phyloP scores from a whole-genome alignment of 805 yeast genomes.

The Candida multigemmis region DNA sequence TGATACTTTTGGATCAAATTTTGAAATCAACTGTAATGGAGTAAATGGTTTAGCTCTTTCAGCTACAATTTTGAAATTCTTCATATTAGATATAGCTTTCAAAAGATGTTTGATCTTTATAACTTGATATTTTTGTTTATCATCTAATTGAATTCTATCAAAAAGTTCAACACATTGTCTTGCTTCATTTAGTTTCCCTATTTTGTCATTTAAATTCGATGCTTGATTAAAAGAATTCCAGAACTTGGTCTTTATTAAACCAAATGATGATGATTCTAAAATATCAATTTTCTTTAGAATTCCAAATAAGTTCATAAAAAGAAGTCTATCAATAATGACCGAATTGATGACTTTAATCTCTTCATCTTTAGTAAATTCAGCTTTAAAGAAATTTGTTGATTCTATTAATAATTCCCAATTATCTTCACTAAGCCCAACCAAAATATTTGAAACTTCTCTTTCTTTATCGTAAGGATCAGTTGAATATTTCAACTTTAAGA shows the following conservation, averaged over 20 bases:
- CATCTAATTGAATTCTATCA: constrained; percentile 7
- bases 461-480: constrained; percentile 6
- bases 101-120: constrained; percentile 2
- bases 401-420: constrained; percentile 12
- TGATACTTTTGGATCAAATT: constrained; percentile 8
- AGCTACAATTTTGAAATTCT: constrained; percentile 23
- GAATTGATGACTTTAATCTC: constrained; percentile 8
- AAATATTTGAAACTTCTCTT: constrained; percentile 17
- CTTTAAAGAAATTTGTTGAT: constrained; percentile 12
- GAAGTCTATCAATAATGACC: constrained; percentile 18
- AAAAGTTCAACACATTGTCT: constrained; percentile 16
- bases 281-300: constrained; percentile 8
- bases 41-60: constrained; percentile 24
- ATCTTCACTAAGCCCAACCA: constrained; percentile 11
- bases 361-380: constrained; percentile 9
- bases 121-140: constrained; percentile 1
- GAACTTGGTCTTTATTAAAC: constrained; percentile 15
- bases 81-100: constrained; percentile 14
- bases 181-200: constrained; percentile 18
- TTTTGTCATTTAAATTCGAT: constrained; percentile 20
- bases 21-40: constrained; percentile 27
- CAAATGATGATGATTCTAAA: constrained; percentile 6
- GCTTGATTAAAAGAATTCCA: constrained; percentile 25
- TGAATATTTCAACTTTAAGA: constrained; percentile 14
- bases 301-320: constrained; percentile 17